Evolutionary conservation across 495 filamentous ascomycete species (phyloP).

Genomic region (Penicillium samsonianum): DNA sequence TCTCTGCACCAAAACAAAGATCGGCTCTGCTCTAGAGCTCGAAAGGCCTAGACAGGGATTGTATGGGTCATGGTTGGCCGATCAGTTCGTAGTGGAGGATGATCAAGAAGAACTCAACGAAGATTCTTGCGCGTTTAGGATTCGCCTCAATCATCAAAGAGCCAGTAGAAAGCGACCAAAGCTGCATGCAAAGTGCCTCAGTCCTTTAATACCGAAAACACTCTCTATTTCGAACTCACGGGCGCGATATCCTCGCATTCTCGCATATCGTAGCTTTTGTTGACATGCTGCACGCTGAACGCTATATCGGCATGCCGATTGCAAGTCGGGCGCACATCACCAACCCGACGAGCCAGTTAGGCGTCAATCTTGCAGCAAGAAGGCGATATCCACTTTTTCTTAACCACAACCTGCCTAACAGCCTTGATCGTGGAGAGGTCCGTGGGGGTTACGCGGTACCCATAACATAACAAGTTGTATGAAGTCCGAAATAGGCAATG

Average conservation of each 20-base stretch:
- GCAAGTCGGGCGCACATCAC: slow-evolving; percentile 11
- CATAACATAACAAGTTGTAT: slow-evolving; percentile 1
- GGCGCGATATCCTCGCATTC: background rate
- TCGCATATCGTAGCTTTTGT: background rate
- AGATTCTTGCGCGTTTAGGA: background rate
- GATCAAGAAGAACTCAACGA: background rate
- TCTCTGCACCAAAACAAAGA: background rate
- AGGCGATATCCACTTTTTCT: slow-evolving; percentile 3
- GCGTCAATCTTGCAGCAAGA: slow-evolving; percentile 4
- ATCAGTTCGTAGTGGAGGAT: slow-evolving; percentile 13
- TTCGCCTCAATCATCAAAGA: background rate
- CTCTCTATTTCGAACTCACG: background rate
- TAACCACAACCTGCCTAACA: background rate
- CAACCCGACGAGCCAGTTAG: slow-evolving; percentile 5
- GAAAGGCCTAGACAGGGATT: slow-evolving; percentile 2
- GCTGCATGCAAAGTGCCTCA: background rate
- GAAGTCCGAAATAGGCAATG: slow-evolving; percentile 13
- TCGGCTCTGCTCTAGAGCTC: slow-evolving; percentile 17
- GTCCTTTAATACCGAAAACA: background rate
- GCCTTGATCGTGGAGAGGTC: slow-evolving; percentile 9
- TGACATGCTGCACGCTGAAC: background rate
- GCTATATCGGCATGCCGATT: slow-evolving; percentile 14
- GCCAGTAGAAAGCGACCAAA: background rate
- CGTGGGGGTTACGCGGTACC: slow-evolving; percentile 4
- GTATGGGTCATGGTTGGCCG: slow-evolving; percentile 8